phyloP scores from a whole-genome alignment of 306 rosid species.

The Rosa rugosa region DNA sequence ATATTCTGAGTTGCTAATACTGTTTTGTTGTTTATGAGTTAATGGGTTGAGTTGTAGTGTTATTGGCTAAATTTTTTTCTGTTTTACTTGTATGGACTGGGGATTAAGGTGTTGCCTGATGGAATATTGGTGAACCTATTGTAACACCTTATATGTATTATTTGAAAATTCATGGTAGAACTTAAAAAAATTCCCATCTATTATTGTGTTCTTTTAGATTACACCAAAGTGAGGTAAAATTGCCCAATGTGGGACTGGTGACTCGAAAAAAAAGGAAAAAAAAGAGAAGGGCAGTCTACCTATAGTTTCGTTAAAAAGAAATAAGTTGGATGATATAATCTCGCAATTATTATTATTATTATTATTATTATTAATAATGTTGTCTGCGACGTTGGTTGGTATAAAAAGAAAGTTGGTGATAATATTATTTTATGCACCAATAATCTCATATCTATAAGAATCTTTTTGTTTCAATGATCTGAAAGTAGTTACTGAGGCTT shows the following conservation, averaged over 20 bases:
- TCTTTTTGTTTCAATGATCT: no score
- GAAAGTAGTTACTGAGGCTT: neutral
- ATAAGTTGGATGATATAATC: neutral
- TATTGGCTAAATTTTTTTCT: neutral
- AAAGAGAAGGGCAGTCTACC: no score
- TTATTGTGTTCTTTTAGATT: neutral
- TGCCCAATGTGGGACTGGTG: neutral
- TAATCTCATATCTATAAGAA: no score
- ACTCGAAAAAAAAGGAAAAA: no score
- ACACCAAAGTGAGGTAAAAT: neutral
- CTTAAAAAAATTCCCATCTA: neutral
- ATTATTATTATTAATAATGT: no score
- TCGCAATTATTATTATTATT: no score
- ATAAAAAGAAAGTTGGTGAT: no score
- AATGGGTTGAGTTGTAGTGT: neutral
- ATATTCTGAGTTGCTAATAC: neutral
- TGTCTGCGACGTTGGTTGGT: no score
- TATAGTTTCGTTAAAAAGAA: no score
- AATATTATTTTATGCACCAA: no score
- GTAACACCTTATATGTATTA: neutral
- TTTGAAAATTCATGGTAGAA: neutral
- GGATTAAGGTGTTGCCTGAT: neutral
- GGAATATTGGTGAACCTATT: neutral
- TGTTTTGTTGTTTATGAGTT: constrained; percentile 4
- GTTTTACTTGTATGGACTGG: neutral